phyloP scores from a whole-genome alignment of 805 yeast species.

The Brettanomyces custersianus region DNA sequence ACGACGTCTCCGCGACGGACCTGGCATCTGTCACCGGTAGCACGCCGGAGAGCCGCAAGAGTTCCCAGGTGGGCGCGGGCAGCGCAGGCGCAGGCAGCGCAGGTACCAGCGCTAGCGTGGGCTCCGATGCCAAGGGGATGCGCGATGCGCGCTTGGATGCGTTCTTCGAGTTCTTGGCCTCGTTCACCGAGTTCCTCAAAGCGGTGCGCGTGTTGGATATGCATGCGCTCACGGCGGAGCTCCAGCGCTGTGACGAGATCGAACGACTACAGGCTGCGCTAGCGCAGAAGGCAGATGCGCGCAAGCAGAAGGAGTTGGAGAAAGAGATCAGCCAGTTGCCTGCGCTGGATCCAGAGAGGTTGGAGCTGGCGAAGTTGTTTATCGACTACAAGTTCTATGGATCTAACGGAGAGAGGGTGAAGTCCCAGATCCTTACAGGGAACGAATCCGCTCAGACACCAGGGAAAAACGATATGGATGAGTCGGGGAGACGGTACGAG shows the following conservation, averaged over 20 bases:
- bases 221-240: conserved; percentile 1
- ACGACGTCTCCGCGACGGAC: no score
- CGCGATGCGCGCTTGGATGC: conserved; percentile 21
- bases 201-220: conserved; percentile 12
- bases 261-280: not conserved
- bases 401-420: conserved; percentile 14
- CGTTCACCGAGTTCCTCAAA: conserved; percentile 19
- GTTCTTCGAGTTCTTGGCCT: conserved; percentile 23
- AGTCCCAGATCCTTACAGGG: conserved; percentile 5
- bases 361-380: conserved; percentile 20
- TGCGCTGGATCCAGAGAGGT: conserved; percentile 7
- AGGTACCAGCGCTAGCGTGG: not conserved
- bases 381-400: conserved; percentile 25
- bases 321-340: not conserved
- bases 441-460: conserved; percentile 4
- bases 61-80: not conserved
- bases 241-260: not conserved
- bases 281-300: not conserved
- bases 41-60: not conserved
- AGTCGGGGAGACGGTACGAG: conserved; percentile 4
- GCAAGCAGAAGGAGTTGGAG: not conserved
- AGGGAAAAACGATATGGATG: conserved; percentile 4
- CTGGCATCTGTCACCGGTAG: no score
- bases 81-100: not conserved
- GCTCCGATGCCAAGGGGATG: not conserved